Evolutionary conservation across 2,329 filamentous ascomycete genomes (phyloP).

Genomic region (Hymenoscyphus repandus): DNA sequence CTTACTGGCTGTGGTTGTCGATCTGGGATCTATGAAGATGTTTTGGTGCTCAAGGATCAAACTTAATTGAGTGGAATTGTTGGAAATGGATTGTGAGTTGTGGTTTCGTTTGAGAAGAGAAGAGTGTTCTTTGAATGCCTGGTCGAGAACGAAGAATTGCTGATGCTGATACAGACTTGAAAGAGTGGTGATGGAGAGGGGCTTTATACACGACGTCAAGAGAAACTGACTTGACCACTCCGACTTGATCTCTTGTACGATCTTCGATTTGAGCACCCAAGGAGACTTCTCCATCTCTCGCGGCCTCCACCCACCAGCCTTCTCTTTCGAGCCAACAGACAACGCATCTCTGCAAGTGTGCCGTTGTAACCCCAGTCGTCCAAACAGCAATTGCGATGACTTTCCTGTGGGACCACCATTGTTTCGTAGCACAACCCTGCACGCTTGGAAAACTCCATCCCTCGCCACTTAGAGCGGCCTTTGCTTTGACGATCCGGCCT

Average conservation of each 20-base stretch:
- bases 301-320: conserved; percentile 11
- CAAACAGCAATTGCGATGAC: neutral
- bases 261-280: conserved; percentile 3
- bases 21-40: neutral
- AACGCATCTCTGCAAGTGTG: conserved; percentile 24
- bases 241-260: neutral
- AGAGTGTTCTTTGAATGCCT: conserved; percentile 12
- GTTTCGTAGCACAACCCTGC: conserved; percentile 8
- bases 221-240: neutral
- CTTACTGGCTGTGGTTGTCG: conserved; percentile 22
- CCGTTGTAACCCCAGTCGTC: conserved; percentile 9
- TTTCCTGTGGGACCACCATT: conserved; percentile 4
- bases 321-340: conserved; percentile 20
- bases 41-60: too few relatives aligned
- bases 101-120: conserved; percentile 16
- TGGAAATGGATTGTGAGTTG: conserved; percentile 6
- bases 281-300: conserved; percentile 2
- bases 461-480: conserved; percentile 1
- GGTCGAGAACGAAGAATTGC: conserved; percentile 18
- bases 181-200: conserved; percentile 9
- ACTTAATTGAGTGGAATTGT: neutral
- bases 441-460: neutral
- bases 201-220: conserved; percentile 24
- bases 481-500: conserved; percentile 10
- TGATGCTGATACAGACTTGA: conserved; percentile 22